Conservation (phyloP, 345 rosid species). For the Arabidopsis suecica region DNA sequence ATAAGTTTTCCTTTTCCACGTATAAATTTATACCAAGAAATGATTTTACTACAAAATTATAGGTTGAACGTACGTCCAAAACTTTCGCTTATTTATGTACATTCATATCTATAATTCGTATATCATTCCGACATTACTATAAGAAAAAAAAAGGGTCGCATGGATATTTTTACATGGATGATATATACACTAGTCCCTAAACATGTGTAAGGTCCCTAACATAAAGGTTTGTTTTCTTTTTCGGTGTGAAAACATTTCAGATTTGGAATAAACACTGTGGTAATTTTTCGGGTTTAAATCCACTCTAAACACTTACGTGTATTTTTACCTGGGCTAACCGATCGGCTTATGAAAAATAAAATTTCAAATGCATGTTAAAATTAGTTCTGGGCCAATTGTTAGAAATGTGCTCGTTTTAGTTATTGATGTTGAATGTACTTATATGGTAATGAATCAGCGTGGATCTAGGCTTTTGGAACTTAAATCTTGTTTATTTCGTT, state of each 20-base stretch:
- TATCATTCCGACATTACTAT: not conserved
- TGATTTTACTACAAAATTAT: not conserved
- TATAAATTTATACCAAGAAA: not conserved
- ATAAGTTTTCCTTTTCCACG: not conserved
- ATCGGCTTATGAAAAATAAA: too few species aligned
- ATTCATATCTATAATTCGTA: not conserved
- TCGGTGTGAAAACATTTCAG: too few species aligned
- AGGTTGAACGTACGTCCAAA: not conserved
- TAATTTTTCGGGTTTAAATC: too few species aligned
- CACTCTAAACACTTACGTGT: too few species aligned
- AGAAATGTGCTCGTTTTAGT: not conserved
- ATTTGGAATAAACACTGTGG: too few species aligned
- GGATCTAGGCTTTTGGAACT: not conserved
- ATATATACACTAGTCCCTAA: not conserved
- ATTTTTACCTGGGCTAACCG: too few species aligned
- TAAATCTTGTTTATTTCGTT: constrained; percentile 2
- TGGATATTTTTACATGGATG: not conserved
- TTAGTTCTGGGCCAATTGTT: not conserved
- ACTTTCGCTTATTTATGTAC: not conserved
- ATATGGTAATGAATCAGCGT: not conserved
- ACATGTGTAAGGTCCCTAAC: not conserved
- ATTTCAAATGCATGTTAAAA: not conserved
- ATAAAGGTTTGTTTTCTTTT: not conserved
- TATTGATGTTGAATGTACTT: not conserved
- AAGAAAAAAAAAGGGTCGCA: not conserved